Conservation (phyloP, 2,329 filamentous ascomycete species). For the Aspergillus costaricaensis region DNA sequence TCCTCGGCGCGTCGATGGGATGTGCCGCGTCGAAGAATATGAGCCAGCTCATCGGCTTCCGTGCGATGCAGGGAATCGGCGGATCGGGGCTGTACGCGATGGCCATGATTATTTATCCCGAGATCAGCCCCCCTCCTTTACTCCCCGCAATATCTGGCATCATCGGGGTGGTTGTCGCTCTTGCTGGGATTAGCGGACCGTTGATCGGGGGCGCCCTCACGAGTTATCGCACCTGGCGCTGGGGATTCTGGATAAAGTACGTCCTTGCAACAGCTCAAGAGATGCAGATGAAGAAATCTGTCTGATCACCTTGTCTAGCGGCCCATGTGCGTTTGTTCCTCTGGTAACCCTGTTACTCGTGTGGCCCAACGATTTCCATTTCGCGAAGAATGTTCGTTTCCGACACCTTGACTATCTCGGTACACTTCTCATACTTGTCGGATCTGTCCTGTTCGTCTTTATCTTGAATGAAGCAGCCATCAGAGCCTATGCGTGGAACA, state of each 20-base stretch:
- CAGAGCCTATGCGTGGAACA: slow-evolving; percentile 5
- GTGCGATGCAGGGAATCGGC: slow-evolving; percentile 4
- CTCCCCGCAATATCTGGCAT: slow-evolving; percentile 9
- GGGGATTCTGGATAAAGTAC: slow-evolving; percentile 10
- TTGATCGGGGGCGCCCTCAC: slow-evolving; percentile 6
- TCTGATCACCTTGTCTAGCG: neutral
- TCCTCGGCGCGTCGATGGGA: slow-evolving; percentile 12
- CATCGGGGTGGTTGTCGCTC: neutral
- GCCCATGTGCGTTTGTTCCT: slow-evolving; percentile 4
- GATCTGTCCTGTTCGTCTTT: slow-evolving; percentile 9
- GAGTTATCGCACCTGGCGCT: slow-evolving; percentile 4
- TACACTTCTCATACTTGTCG: slow-evolving; percentile 2
- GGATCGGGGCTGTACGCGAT: slow-evolving; percentile 8
- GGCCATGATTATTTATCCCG: slow-evolving; percentile 5
- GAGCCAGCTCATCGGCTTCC: slow-evolving; percentile 11
- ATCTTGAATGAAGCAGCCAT: slow-evolving; percentile 8
- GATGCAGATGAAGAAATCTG: neutral
- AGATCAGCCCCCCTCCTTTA: neutral
- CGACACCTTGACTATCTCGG: slow-evolving; percentile 6
- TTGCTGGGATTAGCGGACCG: slow-evolving; percentile 9
- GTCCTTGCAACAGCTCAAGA: neutral
- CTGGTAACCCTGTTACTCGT: neutral
- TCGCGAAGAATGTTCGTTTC: slow-evolving; percentile 9
- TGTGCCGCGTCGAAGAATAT: slow-evolving; percentile 10
- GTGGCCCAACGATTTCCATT: slow-evolving; percentile 7